These are phyloP conservation scores for Cystobasidium onofrii DNA, from an alignment of 768 basidiomycete species.

Conservation along the genomic window DNA sequence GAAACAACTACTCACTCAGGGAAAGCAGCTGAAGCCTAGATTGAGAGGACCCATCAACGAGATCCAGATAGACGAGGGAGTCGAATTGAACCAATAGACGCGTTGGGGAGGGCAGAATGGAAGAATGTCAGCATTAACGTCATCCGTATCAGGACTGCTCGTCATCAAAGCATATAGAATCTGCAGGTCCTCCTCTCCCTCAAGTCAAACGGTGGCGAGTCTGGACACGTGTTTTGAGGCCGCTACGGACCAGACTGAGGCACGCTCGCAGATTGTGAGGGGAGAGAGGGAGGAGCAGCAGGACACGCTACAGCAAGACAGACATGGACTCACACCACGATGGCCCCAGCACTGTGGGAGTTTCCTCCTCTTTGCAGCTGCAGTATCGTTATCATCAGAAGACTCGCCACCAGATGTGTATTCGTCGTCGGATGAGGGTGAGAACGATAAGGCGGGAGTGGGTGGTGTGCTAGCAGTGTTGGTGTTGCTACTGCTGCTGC, in stretches of 20 bases:
- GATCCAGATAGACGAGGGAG: too few relatives aligned
- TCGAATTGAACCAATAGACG: too few relatives aligned
- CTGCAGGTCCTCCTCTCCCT: too few relatives aligned
- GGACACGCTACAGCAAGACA: background rate
- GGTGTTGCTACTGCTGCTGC: background rate
- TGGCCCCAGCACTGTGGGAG: constrained; percentile 30
- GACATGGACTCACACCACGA: constrained; percentile 1
- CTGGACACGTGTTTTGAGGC: too few relatives aligned
- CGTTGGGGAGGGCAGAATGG: too few relatives aligned
- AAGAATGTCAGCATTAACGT: too few relatives aligned
- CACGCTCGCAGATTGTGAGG: too few relatives aligned
- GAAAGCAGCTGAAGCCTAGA: constrained; percentile 26
- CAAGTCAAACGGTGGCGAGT: too few relatives aligned
- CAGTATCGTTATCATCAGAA: background rate
- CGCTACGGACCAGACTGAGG: too few relatives aligned
- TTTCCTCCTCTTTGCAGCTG: background rate
- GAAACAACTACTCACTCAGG: constrained; percentile 32
- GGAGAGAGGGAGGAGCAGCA: too few relatives aligned
- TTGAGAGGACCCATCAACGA: background rate
- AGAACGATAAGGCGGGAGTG: background rate
- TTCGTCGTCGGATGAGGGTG: background rate
- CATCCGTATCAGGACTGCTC: too few relatives aligned
- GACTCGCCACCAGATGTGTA: background rate
- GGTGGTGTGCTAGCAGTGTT: background rate
- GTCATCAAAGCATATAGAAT: too few relatives aligned